These are phyloP conservation scores for Paragyromitra xinjiangensis DNA, from an alignment of 495 filamentous ascomycete species.

Conservation along the genomic window DNA sequence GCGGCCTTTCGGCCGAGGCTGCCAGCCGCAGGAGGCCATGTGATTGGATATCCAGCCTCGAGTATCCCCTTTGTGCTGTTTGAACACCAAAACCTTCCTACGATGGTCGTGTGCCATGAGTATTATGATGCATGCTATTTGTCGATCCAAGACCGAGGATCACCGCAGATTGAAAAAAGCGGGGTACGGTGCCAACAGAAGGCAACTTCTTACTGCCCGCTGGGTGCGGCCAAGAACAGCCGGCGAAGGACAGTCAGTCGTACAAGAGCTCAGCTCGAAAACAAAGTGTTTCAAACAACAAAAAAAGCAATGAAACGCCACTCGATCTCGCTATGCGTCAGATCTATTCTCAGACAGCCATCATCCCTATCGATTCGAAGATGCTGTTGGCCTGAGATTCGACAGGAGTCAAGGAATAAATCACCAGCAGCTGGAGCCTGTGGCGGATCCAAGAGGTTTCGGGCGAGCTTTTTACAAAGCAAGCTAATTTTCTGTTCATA, in stretches of 20 bases:
- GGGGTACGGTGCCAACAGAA: not conserved
- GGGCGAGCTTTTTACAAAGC: not conserved
- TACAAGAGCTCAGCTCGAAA: constrained; percentile 6
- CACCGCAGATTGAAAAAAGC: not conserved
- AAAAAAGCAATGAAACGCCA: constrained; percentile 25
- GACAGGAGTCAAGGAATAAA: constrained; percentile 17
- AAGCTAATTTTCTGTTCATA: constrained; percentile 23
- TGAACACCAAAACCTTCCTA: not conserved
- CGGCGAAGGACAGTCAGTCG: not conserved
- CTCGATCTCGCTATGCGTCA: constrained; percentile 13
- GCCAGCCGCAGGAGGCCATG: constrained; percentile 4
- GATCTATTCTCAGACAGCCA: constrained; percentile 12
- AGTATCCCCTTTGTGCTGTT: constrained; percentile 15
- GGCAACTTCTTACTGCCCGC: not conserved
- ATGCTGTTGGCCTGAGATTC: constrained; percentile 7
- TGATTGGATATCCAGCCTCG: constrained; percentile 15
- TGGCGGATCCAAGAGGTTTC: not conserved
- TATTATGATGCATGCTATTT: not conserved
- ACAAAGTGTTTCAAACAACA: not conserved
- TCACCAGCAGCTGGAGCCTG: constrained; percentile 1
- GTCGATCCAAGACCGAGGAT: not conserved
- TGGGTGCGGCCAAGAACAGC: not conserved
- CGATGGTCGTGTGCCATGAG: not conserved
- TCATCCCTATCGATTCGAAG: constrained; percentile 1
- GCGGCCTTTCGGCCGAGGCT: constrained; percentile 14